These are phyloP conservation scores for Copromyces sp. DNA, from an alignment of 495 filamentous ascomycete species.

Conservation along the genomic window DNA sequence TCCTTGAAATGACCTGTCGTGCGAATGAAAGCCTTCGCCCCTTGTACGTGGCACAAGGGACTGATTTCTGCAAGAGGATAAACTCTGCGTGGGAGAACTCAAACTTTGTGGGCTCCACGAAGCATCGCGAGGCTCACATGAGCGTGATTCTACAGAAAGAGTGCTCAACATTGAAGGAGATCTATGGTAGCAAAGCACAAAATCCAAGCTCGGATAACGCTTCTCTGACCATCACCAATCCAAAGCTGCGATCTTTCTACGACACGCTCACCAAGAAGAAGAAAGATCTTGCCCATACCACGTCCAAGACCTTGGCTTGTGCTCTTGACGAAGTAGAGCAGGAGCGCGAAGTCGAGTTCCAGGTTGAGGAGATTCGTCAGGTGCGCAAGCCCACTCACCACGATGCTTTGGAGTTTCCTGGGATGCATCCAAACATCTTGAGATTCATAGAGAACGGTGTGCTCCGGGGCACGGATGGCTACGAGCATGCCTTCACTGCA, in stretches of 20 bases:
- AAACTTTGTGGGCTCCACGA: background rate
- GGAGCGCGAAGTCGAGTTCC: slow-evolving; percentile 33
- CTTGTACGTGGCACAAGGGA: slow-evolving; percentile 44
- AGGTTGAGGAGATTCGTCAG: slow-evolving; percentile 33
- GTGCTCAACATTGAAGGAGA: background rate
- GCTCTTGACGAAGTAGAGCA: slow-evolving; percentile 42
- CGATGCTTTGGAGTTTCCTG: slow-evolving; percentile 14
- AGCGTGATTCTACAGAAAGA: background rate
- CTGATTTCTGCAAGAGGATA: slow-evolving; percentile 39
- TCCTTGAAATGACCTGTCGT: slow-evolving; percentile 48
- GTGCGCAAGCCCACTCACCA: slow-evolving; percentile 19
- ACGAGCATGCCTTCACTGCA: slow-evolving; percentile 18
- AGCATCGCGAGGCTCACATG: background rate
- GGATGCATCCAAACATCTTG: slow-evolving; percentile 14
- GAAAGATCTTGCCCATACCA: slow-evolving; percentile 17
- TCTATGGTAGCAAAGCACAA: background rate
- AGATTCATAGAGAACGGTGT: slow-evolving; percentile 15
- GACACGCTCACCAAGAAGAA: background rate
- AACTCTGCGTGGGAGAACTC: background rate
- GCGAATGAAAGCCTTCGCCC: slow-evolving; percentile 41
- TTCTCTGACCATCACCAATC: background rate
- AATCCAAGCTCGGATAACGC: background rate
- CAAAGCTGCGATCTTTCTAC: background rate
- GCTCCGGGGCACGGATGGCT: slow-evolving; percentile 5
- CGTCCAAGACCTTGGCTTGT: background rate